Evolutionary conservation across 2,329 filamentous ascomycete species (phyloP).

Genomic region (Gnomoniopsis smithogilvyi): DNA sequence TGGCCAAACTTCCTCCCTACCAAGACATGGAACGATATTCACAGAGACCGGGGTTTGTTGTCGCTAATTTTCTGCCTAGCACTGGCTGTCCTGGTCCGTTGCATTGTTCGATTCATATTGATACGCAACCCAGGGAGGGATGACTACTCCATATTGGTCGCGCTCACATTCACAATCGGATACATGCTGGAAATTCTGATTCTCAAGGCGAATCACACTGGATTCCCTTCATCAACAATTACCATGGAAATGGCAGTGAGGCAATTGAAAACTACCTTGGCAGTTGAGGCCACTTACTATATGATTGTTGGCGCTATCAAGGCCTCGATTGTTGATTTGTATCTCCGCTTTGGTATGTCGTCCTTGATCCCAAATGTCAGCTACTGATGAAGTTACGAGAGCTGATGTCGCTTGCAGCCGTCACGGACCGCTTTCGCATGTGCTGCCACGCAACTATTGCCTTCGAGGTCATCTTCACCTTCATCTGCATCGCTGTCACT

Average conservation of each 20-base stretch:
- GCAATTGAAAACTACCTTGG: constrained; percentile 27
- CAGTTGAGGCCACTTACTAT: constrained; percentile 40
- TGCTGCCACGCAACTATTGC: constrained; percentile 33
- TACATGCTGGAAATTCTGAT: constrained; percentile 22
- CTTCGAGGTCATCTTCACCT: constrained; percentile 36
- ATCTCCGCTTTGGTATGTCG: constrained; percentile 39
- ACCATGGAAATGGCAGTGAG: constrained; percentile 18
- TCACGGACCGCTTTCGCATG: constrained; percentile 24
- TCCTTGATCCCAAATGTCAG: not conserved
- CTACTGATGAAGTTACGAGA: too few relatives aligned
- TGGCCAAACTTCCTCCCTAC: not conserved
- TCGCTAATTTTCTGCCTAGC: constrained; percentile 3
- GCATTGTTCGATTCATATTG: constrained; percentile 21
- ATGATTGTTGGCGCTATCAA: constrained; percentile 37
- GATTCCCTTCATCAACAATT: constrained; percentile 19
- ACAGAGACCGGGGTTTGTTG: too few relatives aligned
- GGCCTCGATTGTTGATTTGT: constrained; percentile 42
- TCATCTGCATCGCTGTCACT: constrained; percentile 36
- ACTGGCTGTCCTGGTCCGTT: constrained; percentile 20
- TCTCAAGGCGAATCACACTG: constrained; percentile 14
- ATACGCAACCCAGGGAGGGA: constrained; percentile 22
- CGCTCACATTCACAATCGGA: constrained; percentile 21
- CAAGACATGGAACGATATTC: not conserved
- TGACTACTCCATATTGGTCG: constrained; percentile 21
- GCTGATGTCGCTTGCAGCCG: constrained; percentile 16